Base-by-base conservation (phyloP, 441 rosid genomes). In the Populus hybrid region DNA sequence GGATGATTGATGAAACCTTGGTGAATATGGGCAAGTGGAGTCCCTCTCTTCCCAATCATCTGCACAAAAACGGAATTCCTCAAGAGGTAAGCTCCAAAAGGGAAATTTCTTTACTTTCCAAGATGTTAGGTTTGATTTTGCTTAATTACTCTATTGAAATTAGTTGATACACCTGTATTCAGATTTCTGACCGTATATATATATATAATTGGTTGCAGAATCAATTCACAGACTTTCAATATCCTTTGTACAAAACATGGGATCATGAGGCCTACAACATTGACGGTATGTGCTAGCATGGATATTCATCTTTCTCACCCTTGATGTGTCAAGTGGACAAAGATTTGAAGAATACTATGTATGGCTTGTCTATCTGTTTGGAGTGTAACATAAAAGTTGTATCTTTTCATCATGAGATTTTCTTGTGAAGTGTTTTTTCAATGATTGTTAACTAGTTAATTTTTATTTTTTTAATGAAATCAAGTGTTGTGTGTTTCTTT, bases 81-180 rank as follows among this genome's bases (percentile, higher is more conserved):
- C 86, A 86, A 70, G 93, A 89, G 87, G 98, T 89, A 77, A 81
- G 74, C 61, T 67, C 42, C 8, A 2, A 63, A 57, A 0, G 18
- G 59, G 10, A 82, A 78, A 26, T 69, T 28, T 73, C 50, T 36
- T 40, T 46, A 8, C 28, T 68, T 69, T 46, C 12, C 21, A 26
- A n/a, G 23, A 73, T 4, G 61, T 9, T 64, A 73, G 61, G 63
- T 11, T 54, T 35, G 61, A 26, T 10, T 11, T 26, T 18, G 5
- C 28, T n/a, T 32, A 30, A 11, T 10, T 57, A 1, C n/a, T 10
- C 30, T 36, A 59, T 21, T 9, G 28, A 3, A 23, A 40, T 78
- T 0, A 70, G 72, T 73, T 50, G 59, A 7, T 5, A 57, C 34
- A 75, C 42, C 35, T 24, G 16, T 28, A 4, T 32, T 69, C 20